These are phyloP conservation scores for Pseudovirgaria hyperparasitica DNA, from an alignment of 2,329 filamentous ascomycete species.

Conservation along the genomic window DNA sequence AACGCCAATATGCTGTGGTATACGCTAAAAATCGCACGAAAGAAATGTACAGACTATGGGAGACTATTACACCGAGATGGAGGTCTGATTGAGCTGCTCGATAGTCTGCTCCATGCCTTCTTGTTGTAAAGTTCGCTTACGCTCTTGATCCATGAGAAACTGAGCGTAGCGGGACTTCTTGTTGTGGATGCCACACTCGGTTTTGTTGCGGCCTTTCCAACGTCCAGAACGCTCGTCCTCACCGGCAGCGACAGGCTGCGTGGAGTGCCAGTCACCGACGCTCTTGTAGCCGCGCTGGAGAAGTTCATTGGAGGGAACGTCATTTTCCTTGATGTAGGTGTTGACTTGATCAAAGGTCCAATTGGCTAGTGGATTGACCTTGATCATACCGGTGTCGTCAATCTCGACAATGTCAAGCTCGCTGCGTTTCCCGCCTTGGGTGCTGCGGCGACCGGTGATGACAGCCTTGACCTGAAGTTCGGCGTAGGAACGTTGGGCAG, in stretches of 20 bases:
- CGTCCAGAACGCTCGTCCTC: slow-evolving; percentile 93
- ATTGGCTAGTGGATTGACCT: slow-evolving; percentile 93
- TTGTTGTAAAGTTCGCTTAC: too few relatives aligned
- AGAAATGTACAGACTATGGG: too few relatives aligned
- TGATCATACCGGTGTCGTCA: slow-evolving; percentile 82
- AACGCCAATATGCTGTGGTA: too few relatives aligned
- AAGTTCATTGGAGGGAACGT: slow-evolving; percentile 87
- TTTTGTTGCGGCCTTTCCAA: slow-evolving; percentile 94
- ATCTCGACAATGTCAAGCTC: slow-evolving; percentile 85
- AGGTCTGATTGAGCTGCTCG: too few relatives aligned
- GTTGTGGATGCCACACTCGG: slow-evolving; percentile 98
- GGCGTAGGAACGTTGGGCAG: slow-evolving; percentile 78
- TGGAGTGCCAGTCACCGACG: slow-evolving; percentile 96
- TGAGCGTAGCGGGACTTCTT: slow-evolving; percentile 87
- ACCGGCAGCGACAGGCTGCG: slow-evolving; percentile 71
- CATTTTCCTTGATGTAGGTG: slow-evolving; percentile 70
- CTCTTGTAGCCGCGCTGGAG: slow-evolving; percentile 96
- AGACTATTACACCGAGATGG: too few relatives aligned
- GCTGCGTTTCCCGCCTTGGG: slow-evolving; percentile 85
- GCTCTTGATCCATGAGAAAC: slow-evolving; percentile 63
- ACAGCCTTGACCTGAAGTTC: slow-evolving; percentile 82
- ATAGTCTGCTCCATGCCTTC: too few relatives aligned
- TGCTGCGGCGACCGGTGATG: slow-evolving; percentile 79
- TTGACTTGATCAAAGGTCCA: slow-evolving; percentile 89
- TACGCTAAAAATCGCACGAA: too few relatives aligned